Conservation (phyloP, 2,329 filamentous ascomycete genomes). For the Penicillium frequentans region DNA sequence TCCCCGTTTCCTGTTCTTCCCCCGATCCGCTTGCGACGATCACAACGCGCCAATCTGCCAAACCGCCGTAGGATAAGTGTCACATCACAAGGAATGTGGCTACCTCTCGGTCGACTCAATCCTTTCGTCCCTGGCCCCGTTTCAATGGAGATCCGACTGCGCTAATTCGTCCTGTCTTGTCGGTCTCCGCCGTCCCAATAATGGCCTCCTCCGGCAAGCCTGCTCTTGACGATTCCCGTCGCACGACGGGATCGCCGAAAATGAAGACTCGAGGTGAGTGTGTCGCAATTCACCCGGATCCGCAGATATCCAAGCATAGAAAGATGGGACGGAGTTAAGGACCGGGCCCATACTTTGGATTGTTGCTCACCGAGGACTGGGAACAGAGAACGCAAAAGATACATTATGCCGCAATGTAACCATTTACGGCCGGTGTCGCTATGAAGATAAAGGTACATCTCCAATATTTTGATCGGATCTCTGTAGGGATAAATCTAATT, state of each 20-base stretch:
- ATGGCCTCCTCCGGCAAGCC: constrained; percentile 48
- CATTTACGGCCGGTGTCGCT: constrained; percentile 90
- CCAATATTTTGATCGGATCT: not conserved
- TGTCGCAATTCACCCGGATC: constrained; percentile 5
- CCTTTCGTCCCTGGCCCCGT: constrained; percentile 27
- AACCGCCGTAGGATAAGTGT: constrained; percentile 14
- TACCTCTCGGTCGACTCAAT: constrained; percentile 29
- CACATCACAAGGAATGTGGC: constrained; percentile 38
- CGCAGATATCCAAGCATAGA: not conserved
- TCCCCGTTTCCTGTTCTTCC: constrained; percentile 6
- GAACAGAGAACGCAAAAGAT: constrained; percentile 73
- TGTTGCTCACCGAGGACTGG: not conserved
- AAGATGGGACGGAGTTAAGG: not conserved
- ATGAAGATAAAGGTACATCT: constrained; percentile 72
- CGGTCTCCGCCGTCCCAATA: constrained; percentile 25
- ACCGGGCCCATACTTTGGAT: not conserved
- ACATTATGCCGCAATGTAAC: constrained; percentile 89
- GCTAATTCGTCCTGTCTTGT: constrained; percentile 36
- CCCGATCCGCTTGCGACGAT: constrained; percentile 16
- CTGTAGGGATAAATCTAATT: not conserved
- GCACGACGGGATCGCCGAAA: constrained; percentile 47
- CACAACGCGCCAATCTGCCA: constrained; percentile 10
- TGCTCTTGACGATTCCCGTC: constrained; percentile 47
- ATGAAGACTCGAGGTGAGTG: constrained; percentile 50
- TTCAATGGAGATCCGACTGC: constrained; percentile 43